These are phyloP conservation scores for Talaromyces sp. DNA, from an alignment of 2,329 filamentous ascomycete genomes.

Conservation along the genomic window DNA sequence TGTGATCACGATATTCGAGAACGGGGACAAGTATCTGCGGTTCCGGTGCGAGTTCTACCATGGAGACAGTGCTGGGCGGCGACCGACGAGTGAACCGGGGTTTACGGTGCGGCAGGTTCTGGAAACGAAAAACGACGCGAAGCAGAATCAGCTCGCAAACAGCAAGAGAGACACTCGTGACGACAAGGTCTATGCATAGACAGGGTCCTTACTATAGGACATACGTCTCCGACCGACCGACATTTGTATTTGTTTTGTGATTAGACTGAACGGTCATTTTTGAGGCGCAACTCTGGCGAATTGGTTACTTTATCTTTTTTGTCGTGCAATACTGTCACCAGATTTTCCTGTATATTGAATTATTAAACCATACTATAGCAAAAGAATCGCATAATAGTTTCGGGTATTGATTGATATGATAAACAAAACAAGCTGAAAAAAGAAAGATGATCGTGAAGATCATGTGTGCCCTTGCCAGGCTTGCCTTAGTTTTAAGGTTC, in stretches of 20 bases:
- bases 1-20: constrained; percentile 64
- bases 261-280: neutral
- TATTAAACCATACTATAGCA: neutral
- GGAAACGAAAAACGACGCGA: constrained; percentile 22
- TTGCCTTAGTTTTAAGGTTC: neutral
- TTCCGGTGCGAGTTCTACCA: constrained; percentile 44
- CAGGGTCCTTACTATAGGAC: too few relatives aligned
- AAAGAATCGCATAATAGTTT: neutral
- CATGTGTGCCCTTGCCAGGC: neutral
- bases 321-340: neutral
- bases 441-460: neutral
- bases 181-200: constrained; percentile 9
- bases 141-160: constrained; percentile 3
- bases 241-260: neutral
- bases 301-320: neutral
- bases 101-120: constrained; percentile 37
- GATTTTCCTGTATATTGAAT: neutral
- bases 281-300: neutral
- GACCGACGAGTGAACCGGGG: constrained; percentile 37
- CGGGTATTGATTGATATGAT: neutral
- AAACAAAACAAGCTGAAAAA: neutral
- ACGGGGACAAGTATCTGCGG: constrained; percentile 34
- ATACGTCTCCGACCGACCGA: neutral
- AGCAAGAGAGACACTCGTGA: neutral
- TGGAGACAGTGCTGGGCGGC: constrained; percentile 37